Conservation (phyloP, 1,284 basidiomycete species). For the Ceratobasidium sp. region DNA sequence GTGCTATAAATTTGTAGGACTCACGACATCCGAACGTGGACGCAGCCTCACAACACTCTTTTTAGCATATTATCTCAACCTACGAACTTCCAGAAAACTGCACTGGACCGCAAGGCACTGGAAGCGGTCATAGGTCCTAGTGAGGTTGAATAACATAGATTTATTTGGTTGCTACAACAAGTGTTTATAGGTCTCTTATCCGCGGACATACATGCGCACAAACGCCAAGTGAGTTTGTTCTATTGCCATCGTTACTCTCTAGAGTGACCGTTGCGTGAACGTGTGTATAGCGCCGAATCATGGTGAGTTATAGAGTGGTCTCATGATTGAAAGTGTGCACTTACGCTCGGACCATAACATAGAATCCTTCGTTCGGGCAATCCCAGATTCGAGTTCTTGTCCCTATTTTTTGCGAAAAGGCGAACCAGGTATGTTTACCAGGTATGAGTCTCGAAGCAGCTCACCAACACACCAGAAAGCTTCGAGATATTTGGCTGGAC, state of each 20-base stretch:
- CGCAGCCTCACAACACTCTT: neutral
- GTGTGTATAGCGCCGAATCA: conserved; percentile 44
- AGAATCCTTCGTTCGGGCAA: conserved; percentile 48
- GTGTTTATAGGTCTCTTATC: conserved; percentile 15
- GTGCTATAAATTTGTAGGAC: conserved; percentile 37
- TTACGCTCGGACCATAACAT: neutral
- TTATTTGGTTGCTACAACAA: neutral
- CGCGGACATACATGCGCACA: conserved; percentile 27
- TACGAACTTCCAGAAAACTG: conserved; percentile 17
- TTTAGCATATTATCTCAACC: neutral
- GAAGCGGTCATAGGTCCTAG: conserved; percentile 37
- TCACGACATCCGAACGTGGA: too few relatives aligned
- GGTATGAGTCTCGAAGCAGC: neutral
- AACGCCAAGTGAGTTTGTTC: conserved; percentile 18
- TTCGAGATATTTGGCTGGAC: conserved; percentile 47
- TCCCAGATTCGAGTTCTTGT: conserved; percentile 44
- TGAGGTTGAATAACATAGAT: neutral
- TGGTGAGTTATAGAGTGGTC: conserved; percentile 13
- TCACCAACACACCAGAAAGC: conserved; percentile 27
- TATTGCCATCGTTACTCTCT: neutral
- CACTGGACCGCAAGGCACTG: neutral
- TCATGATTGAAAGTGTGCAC: neutral
- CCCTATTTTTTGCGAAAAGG: conserved; percentile 46
- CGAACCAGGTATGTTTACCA: conserved; percentile 37
- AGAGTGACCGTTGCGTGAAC: conserved; percentile 4